Percentiles rank a stretch among this genome's conserved stretches.
Evolutionary conservation across 768 basidiomycete genomes (phyloP).

Genomic region (Lanmaoa rubissima): DNA sequence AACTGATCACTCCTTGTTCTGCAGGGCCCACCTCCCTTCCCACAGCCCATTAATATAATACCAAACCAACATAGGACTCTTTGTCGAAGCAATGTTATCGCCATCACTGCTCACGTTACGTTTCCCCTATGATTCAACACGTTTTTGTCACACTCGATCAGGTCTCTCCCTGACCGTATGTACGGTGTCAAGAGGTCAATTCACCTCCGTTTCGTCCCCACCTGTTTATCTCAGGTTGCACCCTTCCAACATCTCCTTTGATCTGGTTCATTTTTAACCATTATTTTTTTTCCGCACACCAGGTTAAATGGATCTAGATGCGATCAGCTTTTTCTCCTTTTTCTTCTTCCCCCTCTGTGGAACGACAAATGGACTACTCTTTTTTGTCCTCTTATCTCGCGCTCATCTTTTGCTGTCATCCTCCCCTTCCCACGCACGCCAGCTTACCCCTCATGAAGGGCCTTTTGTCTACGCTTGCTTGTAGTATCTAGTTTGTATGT

Average conservation of each 20-base stretch:
- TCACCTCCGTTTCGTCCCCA: neutral
- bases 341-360: too few species aligned
- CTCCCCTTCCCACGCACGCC: neutral
- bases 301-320: conserved; percentile 16
- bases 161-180: neutral
- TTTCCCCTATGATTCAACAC: conserved; percentile 2
- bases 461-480: neutral
- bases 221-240: neutral
- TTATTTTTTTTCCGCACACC: neutral
- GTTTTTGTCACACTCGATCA: neutral
- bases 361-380: neutral
- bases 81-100: conserved; percentile 14
- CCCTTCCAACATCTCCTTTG: neutral
- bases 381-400: neutral
- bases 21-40: conserved; percentile 3
- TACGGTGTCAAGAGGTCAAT: neutral
- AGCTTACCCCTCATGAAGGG: neutral
- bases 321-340: neutral
- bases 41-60: conserved; percentile 1
- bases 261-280: conserved; percentile 4
- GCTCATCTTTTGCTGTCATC: neutral
- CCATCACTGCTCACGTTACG: conserved; percentile 9
- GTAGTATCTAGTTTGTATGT: conserved; percentile 9
- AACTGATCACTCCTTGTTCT: neutral
- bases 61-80: conserved; percentile 5